Base-by-base conservation (phyloP, 305 asterid species). In the Fraxinus ornus region DNA sequence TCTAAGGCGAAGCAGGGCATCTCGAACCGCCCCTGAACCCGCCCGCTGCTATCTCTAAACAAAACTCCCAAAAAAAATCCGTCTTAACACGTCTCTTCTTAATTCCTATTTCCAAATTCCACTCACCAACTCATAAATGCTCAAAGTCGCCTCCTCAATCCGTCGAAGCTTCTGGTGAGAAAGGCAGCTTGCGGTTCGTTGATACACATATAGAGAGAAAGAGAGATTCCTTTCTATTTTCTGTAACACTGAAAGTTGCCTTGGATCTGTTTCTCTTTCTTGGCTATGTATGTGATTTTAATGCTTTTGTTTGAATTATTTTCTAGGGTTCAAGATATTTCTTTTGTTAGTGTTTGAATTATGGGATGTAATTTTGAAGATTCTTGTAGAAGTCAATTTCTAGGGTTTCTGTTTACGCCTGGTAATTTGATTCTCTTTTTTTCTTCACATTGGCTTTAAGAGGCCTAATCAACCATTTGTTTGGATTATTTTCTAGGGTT, bases 271-370 rank as follows among this genome's bases (percentile, higher is more conserved):
- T 21, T 22, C 15, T 24, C 15, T 62, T 21, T 21, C 32, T 22
- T 62, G 10, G 13, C 33, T 62, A 22, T 22, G 72, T 62, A 62
- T 22, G 30, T 62, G 72, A 19, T 22, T 22, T 62, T 22, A 62
- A 8, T 3, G 30, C 30, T 62, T 62, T 62, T 24, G 33, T 24
- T 62, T 62, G 32, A 62, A 62, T 62, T 62, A 24, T 22, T 62
- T 62, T 57, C 33, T 62, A 9, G 70, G 70, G 26, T 19, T 60
- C 70, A 1, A 60, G 30, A 21, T 60, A 22, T 8, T 60, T 60
- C 24, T 7, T 19, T 60, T 21, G 30, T 60, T 60, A 26, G 62
- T 84, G 81, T 79, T 87, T 82, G 75, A 60, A 55, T 39, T 2
- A 44, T 52, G 52, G 73, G 26, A n/a, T 77, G 5, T 78, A 28